A percentile compares a stretch with the other conserved stretches of the same genome.
Conservation (phyloP, 2,329 filamentous ascomycete genomes). For the Chalaropsis thielavioides region DNA sequence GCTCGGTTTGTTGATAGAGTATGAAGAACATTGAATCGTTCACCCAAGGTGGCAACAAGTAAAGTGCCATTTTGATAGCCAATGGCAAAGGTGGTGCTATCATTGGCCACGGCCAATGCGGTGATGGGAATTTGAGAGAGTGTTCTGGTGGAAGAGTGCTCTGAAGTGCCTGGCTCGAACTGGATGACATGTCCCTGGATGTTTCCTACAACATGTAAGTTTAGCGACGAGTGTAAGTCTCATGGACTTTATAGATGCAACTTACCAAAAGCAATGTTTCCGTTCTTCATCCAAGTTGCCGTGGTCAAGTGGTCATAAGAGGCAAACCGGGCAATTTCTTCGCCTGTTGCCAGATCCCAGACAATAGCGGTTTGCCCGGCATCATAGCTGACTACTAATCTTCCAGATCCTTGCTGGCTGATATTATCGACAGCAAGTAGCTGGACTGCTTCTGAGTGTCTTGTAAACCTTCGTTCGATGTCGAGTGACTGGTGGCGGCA, state of each 20-base stretch:
- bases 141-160: constrained; percentile 81
- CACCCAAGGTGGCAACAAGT: constrained; percentile 74
- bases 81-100: constrained; percentile 91
- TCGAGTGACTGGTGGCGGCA: constrained; percentile 85
- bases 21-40: constrained; percentile 85
- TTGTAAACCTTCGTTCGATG: constrained; percentile 72
- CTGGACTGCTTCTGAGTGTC: constrained; percentile 69
- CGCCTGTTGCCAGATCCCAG: constrained; percentile 87
- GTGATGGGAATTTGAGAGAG: constrained; percentile 87
- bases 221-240: neutral
- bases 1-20: constrained; percentile 72
- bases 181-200: constrained; percentile 83
- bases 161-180: constrained; percentile 84
- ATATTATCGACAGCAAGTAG: constrained; percentile 82
- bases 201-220: constrained; percentile 50
- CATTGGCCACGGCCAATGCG: constrained; percentile 73
- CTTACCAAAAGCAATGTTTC: constrained; percentile 91
- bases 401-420: constrained; percentile 71
- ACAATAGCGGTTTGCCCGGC: constrained; percentile 81
- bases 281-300: constrained; percentile 91
- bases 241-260: neutral
- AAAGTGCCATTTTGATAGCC: constrained; percentile 97
- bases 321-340: constrained; percentile 80
- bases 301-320: constrained; percentile 77
- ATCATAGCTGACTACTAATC: constrained; percentile 87